A percentile compares a stretch with the other conserved stretches of the same genome.
These are phyloP conservation scores for Pythium rhizo-oryzae DNA, from an alignment of 352 stramenopile species.

Conservation along the genomic window DNA sequence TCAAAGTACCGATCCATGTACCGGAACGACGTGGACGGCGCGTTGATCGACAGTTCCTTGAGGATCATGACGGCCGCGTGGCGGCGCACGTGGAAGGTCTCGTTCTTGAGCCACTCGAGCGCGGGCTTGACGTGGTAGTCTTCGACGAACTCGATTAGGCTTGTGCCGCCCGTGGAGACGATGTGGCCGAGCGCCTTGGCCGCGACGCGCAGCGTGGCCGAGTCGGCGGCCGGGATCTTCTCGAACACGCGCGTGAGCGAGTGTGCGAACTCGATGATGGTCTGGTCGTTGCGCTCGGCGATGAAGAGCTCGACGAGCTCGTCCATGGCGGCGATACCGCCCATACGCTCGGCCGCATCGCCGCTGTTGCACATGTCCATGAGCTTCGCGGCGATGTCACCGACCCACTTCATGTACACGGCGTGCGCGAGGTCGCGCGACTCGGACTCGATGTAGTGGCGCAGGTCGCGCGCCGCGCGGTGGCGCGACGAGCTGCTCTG, in stretches of 20 bases:
- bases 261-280: slow-evolving; percentile 89
- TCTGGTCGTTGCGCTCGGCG: slow-evolving; percentile 88
- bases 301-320: slow-evolving; percentile 90
- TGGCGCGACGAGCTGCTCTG: slow-evolving; percentile 61
- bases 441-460: slow-evolving; percentile 86
- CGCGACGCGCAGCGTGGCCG: slow-evolving; percentile 70
- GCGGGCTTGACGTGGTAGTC: slow-evolving; percentile 89
- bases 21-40: slow-evolving; percentile 81
- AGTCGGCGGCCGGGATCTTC: slow-evolving; percentile 79
- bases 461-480: slow-evolving; percentile 72
- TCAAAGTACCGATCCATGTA: slow-evolving; percentile 92
- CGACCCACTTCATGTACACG: slow-evolving; percentile 88
- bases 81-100: slow-evolving; percentile 86
- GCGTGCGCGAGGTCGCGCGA: slow-evolving; percentile 82
- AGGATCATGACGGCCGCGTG: slow-evolving; percentile 88
- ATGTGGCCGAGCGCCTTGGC: slow-evolving; percentile 87
- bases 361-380: slow-evolving; percentile 85
- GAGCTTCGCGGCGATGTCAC: slow-evolving; percentile 78
- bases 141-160: slow-evolving; percentile 88
- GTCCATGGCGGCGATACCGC: slow-evolving; percentile 88
- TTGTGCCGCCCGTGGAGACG: slow-evolving; percentile 84
- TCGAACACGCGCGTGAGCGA: slow-evolving; percentile 88
- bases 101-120: slow-evolving; percentile 89
- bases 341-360: slow-evolving; percentile 80
- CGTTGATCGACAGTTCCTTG: slow-evolving; percentile 86